Evolutionary conservation across 306 rosid species (phyloP).

Genomic region (Arachis hypogaea): DNA sequence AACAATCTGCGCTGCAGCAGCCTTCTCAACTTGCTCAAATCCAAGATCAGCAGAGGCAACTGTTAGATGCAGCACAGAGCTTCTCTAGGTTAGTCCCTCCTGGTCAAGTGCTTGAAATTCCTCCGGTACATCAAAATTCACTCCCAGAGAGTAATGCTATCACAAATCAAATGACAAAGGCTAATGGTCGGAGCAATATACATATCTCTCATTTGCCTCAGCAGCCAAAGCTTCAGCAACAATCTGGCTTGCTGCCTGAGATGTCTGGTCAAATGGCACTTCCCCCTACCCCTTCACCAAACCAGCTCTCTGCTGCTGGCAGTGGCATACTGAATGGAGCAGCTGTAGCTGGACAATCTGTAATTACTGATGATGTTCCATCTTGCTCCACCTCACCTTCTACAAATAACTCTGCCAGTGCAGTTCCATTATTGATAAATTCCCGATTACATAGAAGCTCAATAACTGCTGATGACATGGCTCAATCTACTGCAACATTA

Average conservation of each 20-base stretch:
- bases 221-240: constrained; percentile 77
- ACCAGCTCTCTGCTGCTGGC: constrained; percentile 58
- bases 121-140: constrained; percentile 50
- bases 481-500: constrained; percentile 73
- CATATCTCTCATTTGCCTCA: constrained; percentile 58
- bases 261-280: constrained; percentile 57
- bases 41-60: constrained; percentile 81
- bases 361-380: constrained; percentile 80
- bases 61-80: constrained; percentile 64
- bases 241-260: constrained; percentile 55
- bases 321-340: constrained; percentile 56
- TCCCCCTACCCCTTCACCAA: constrained; percentile 48
- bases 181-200: constrained; percentile 48
- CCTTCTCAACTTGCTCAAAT: constrained; percentile 65
- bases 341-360: constrained; percentile 73
- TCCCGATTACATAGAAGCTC: constrained; percentile 55
- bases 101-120: constrained; percentile 61
- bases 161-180: constrained; percentile 59
- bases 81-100: constrained; percentile 55
- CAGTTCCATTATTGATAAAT: constrained; percentile 58
- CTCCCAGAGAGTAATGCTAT: constrained; percentile 54
- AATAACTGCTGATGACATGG: constrained; percentile 66
- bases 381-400: constrained; percentile 97
- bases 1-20: constrained; percentile 68
- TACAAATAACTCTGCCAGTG: constrained; percentile 67